These are phyloP conservation scores for Kodamaea fungicola DNA, from an alignment of 1,139 yeast species.

Conservation along the genomic window DNA sequence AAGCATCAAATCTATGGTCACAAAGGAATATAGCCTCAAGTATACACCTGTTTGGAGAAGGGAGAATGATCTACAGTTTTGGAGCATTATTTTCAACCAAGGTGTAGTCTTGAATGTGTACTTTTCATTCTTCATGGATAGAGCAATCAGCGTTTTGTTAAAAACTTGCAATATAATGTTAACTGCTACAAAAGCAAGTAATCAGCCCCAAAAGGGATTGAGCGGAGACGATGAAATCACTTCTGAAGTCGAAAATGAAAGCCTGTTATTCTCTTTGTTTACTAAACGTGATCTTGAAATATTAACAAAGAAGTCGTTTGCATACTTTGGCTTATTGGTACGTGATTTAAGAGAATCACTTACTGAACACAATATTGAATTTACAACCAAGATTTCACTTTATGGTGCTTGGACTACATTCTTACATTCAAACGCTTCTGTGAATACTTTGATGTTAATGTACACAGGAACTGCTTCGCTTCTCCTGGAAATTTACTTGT, in stretches of 20 bases:
- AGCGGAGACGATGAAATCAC: background rate
- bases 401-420: slow-evolving; percentile 37
- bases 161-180: slow-evolving; percentile 23
- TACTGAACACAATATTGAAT: slow-evolving; percentile 30
- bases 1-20: slow-evolving; percentile 15
- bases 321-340: slow-evolving; percentile 34
- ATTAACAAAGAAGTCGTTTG: slow-evolving; percentile 32
- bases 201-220: background rate
- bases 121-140: slow-evolving; percentile 36
- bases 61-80: slow-evolving; percentile 19
- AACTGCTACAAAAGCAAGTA: slow-evolving; percentile 9
- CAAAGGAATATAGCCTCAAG: slow-evolving; percentile 13
- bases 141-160: slow-evolving; percentile 33
- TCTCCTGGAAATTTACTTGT: slow-evolving; percentile 24
- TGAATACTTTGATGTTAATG: slow-evolving; percentile 31
- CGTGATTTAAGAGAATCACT: slow-evolving; percentile 32
- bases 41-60: slow-evolving; percentile 28
- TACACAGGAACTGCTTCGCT: slow-evolving; percentile 36
- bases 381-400: slow-evolving; percentile 36
- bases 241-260: background rate
- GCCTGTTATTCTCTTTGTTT: slow-evolving; percentile 17
- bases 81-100: slow-evolving; percentile 30
- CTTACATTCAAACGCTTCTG: slow-evolving; percentile 32
- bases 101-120: slow-evolving; percentile 25
- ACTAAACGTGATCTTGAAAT: slow-evolving; percentile 26